Conservation (phyloP, 495 filamentous ascomycete genomes). For the Haplographium delicatum region DNA sequence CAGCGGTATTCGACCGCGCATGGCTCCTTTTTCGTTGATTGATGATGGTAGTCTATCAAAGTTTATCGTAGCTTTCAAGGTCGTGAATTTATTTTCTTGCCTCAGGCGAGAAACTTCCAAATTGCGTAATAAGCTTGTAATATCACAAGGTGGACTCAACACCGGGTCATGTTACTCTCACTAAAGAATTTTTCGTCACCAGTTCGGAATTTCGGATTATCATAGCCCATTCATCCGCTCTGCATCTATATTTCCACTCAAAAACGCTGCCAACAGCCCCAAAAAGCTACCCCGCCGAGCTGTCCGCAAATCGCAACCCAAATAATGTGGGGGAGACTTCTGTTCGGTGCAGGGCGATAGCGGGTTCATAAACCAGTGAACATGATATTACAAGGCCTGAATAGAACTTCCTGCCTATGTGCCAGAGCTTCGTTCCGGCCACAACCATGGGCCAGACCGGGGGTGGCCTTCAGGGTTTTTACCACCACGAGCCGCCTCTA, state of each 20-base stretch:
- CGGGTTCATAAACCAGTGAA: conserved; percentile 1
- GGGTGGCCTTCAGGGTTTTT: conserved; percentile 17
- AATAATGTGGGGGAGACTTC: conserved; percentile 17
- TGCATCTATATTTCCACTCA: not conserved
- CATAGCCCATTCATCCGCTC: not conserved
- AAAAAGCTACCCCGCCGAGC: conserved; percentile 19
- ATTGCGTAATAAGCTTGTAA: conserved; percentile 21
- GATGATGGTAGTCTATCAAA: conserved; percentile 5
- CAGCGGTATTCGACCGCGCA: conserved; percentile 24
- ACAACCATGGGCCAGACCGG: conserved; percentile 9
- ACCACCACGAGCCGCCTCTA: conserved; percentile 13
- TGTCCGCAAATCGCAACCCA: not conserved
- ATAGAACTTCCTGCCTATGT: conserved; percentile 16
- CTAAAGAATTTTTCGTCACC: not conserved
- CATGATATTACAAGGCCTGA: conserved; percentile 20
- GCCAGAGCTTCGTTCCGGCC: conserved; percentile 12
- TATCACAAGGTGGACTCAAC: conserved; percentile 1
- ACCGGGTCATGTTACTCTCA: too few relatives aligned
- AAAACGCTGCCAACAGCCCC: conserved; percentile 3
- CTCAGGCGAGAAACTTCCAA: conserved; percentile 7
- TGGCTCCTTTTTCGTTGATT: conserved; percentile 19
- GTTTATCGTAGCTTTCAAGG: not conserved
- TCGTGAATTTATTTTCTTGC: conserved; percentile 4
- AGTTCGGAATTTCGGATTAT: not conserved
- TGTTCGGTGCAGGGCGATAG: conserved; percentile 10